Percentiles rank a stretch among this genome's conserved stretches.
These are phyloP conservation scores for Sordariomycetes sp. DNA, from an alignment of 2,329 filamentous ascomycete genomes.

Conservation along the genomic window DNA sequence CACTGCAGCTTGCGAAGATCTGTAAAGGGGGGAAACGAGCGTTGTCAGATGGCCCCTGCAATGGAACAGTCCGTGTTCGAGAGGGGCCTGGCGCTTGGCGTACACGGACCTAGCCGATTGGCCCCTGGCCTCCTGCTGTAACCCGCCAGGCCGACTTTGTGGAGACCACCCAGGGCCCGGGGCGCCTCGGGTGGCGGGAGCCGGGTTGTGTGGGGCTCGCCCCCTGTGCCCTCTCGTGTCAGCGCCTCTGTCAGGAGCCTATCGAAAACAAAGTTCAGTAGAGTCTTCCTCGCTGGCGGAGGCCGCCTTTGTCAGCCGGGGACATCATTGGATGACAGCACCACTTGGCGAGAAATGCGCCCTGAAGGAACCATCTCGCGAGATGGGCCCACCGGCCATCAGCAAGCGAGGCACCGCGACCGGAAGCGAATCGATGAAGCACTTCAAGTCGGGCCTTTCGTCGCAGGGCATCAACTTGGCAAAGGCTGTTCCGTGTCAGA, in stretches of 20 bases:
- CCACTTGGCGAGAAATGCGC: no score
- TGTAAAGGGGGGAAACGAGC: neutral
- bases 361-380: no score
- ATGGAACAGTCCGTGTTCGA: slow-evolving; percentile 4
- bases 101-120: neutral
- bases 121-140: neutral
- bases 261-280: neutral
- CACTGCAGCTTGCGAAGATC: neutral
- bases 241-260: neutral
- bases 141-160: neutral
- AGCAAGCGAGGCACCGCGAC: no score
- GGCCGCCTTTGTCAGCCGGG: no score
- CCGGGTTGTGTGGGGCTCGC: neutral
- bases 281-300: neutral
- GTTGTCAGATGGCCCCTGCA: slow-evolving; percentile 4
- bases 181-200: neutral
- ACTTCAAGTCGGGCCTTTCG: no score
- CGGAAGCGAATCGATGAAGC: no score
- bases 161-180: neutral
- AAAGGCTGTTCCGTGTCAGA: no score
- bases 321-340: neutral
- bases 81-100: neutral
- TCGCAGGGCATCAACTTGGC: no score
- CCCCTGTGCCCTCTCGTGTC: neutral
- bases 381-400: no score